phyloP scores from a whole-genome alignment of 108 stramenopile species.

The Discostella stelligeroides region DNA sequence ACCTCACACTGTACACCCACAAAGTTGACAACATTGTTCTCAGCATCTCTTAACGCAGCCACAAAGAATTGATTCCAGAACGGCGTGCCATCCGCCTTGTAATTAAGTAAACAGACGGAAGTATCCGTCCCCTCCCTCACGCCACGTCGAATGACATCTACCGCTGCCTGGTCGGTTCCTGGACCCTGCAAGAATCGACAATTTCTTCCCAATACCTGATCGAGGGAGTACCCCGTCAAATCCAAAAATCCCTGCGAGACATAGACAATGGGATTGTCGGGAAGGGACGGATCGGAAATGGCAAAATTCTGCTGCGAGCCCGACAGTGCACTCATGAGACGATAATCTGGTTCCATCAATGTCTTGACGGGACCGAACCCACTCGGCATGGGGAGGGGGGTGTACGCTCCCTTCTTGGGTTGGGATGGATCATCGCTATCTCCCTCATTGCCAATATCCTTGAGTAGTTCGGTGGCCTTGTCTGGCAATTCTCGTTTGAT shows the following conservation, averaged over 20 bases:
- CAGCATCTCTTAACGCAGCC: slow-evolving; percentile 92
- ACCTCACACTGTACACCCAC: slow-evolving; percentile 97
- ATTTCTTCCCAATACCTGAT: slow-evolving; percentile 95
- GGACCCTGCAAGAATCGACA: slow-evolving; percentile 98
- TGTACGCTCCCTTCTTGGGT: slow-evolving; percentile 67
- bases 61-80: slow-evolving; percentile 99
- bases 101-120: slow-evolving; percentile 89
- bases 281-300: slow-evolving; percentile 94
- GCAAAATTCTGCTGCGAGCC: slow-evolving; percentile 97
- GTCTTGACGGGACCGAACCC: slow-evolving; percentile 94
- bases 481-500: slow-evolving; percentile 67
- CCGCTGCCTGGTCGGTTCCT: slow-evolving; percentile 87
- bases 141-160: slow-evolving; percentile 87
- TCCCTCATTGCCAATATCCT: slow-evolving; percentile 49
- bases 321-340: slow-evolving; percentile 83
- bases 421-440: slow-evolving; percentile 24
- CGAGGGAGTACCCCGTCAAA: slow-evolving; percentile 94
- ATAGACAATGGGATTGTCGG: slow-evolving; percentile 97
- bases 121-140: slow-evolving; percentile 86
- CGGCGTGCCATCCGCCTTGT: slow-evolving; percentile 94
- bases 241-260: slow-evolving; percentile 91
- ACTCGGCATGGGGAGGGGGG: slow-evolving; percentile 85
- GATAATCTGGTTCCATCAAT: slow-evolving; percentile 89
- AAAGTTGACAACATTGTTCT: slow-evolving; percentile 95
- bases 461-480: slow-evolving; percentile 55